Conservation (phyloP, 768 basidiomycete genomes). For the Pulveroboletus sp. region DNA sequence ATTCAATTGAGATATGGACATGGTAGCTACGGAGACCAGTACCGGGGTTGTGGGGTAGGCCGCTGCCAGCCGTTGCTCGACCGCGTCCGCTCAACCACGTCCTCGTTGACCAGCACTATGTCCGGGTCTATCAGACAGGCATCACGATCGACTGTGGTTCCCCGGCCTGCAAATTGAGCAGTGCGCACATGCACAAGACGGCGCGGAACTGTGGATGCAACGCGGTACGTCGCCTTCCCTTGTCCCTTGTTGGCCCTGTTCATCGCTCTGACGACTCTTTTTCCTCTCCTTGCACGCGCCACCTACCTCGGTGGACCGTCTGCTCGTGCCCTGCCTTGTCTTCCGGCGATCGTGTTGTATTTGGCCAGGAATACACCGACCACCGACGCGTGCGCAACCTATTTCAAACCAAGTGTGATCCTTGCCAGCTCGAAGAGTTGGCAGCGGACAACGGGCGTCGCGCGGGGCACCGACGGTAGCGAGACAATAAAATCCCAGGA, state of each 20-base stretch:
- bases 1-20: conserved; percentile 6
- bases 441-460: conserved; percentile 32
- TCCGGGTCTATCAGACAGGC: conserved; percentile 59
- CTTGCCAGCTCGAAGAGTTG: conserved; percentile 39
- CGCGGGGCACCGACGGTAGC: conserved; percentile 22
- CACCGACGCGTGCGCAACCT: conserved; percentile 56
- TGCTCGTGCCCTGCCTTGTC: background rate
- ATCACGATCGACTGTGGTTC: conserved; percentile 50
- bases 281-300: background rate
- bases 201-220: conserved; percentile 56
- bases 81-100: conserved; percentile 2
- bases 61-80: background rate
- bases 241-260: background rate
- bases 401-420: conserved; percentile 61
- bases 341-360: background rate
- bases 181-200: conserved; percentile 53
- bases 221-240: conserved; percentile 27
- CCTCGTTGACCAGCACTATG: conserved; percentile 48
- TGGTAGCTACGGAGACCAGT: conserved; percentile 37
- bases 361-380: conserved; percentile 37
- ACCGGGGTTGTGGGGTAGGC: conserved; percentile 40
- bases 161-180: conserved; percentile 48
- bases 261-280: background rate
- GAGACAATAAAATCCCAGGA: background rate
- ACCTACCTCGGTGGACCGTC: too few relatives aligned